Percentiles rank a stretch among this genome's conserved stretches.
phyloP scores from a whole-genome alignment of 768 basidiomycete species.

The Sarcodon aspratus region DNA sequence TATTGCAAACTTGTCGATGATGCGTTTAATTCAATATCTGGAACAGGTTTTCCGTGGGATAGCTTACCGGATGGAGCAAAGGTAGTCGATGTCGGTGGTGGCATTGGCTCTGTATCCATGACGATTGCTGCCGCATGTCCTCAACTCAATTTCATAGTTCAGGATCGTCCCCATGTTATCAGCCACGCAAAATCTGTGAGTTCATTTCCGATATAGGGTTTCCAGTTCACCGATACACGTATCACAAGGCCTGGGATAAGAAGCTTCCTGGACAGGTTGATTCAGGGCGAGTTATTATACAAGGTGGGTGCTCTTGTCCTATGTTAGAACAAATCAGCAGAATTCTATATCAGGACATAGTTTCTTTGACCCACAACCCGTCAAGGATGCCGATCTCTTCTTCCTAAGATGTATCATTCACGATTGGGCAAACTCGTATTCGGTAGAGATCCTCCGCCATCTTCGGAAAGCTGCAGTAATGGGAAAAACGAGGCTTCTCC shows the following conservation, averaged over 20 bases:
- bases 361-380: slow-evolving; percentile 26
- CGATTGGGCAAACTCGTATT: slow-evolving; percentile 25
- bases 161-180: slow-evolving; percentile 6
- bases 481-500: slow-evolving; percentile 5
- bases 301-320: too few relatives aligned
- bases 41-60: slow-evolving; percentile 9
- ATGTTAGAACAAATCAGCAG: too few relatives aligned
- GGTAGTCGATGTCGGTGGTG: slow-evolving; percentile 10
- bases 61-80: slow-evolving; percentile 5
- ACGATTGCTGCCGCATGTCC: slow-evolving; percentile 7
- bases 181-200: slow-evolving; percentile 1
- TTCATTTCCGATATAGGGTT: too few relatives aligned
- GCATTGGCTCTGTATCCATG: slow-evolving; percentile 9
- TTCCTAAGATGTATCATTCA: slow-evolving; percentile 25
- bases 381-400: slow-evolving; percentile 24
- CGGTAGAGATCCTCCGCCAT: slow-evolving; percentile 21
- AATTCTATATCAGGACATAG: slow-evolving; percentile 14
- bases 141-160: slow-evolving; percentile 8
- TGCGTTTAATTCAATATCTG: background rate
- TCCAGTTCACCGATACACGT: too few relatives aligned
- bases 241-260: too few relatives aligned
- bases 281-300: too few relatives aligned
- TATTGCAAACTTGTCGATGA: background rate
- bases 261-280: too few relatives aligned
- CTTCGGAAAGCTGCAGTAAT: slow-evolving; percentile 23